These are phyloP conservation scores for Carpinus fangiana DNA, from an alignment of 306 rosid genomes.

Conservation along the genomic window DNA sequence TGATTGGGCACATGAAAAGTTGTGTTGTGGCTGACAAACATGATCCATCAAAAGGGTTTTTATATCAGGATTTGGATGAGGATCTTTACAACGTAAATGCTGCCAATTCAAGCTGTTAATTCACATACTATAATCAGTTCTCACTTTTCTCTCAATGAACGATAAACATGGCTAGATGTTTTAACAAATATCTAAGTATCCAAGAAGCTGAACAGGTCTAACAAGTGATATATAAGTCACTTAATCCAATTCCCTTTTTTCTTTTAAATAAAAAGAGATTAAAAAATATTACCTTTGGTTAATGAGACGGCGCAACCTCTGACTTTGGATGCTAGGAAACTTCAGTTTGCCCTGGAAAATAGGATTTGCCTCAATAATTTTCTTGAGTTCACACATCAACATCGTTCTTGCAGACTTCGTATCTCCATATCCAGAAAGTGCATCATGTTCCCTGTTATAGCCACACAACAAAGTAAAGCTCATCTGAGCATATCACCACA, in stretches of 20 bases:
- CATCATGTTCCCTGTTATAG: constrained; percentile 22
- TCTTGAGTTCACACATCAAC: not conserved
- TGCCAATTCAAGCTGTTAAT: constrained; percentile 36
- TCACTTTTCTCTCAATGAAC: constrained; percentile 11
- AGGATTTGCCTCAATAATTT: constrained; percentile 27
- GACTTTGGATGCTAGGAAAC: constrained; percentile 3
- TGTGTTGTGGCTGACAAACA: not conserved
- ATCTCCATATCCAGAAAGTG: constrained; percentile 25
- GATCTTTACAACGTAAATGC: constrained; percentile 11
- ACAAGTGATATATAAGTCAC: not conserved
- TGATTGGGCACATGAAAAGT: not conserved
- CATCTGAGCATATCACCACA: not conserved
- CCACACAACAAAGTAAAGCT: not conserved
- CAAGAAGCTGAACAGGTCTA: constrained; percentile 3
- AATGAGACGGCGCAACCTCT: constrained; percentile 11
- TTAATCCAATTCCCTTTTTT: not conserved
- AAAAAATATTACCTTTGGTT: constrained; percentile 21
- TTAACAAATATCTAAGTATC: not conserved
- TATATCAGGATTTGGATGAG: not conserved
- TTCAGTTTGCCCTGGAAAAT: constrained; percentile 13
- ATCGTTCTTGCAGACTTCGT: constrained; percentile 23
- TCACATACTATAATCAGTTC: constrained; percentile 20
- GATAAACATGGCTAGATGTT: not conserved
- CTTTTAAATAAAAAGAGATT: constrained; percentile 9
- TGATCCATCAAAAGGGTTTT: constrained; percentile 24